Base-by-base conservation (phyloP, 1,284 basidiomycete genomes). In the Malassezia obtusa region DNA sequence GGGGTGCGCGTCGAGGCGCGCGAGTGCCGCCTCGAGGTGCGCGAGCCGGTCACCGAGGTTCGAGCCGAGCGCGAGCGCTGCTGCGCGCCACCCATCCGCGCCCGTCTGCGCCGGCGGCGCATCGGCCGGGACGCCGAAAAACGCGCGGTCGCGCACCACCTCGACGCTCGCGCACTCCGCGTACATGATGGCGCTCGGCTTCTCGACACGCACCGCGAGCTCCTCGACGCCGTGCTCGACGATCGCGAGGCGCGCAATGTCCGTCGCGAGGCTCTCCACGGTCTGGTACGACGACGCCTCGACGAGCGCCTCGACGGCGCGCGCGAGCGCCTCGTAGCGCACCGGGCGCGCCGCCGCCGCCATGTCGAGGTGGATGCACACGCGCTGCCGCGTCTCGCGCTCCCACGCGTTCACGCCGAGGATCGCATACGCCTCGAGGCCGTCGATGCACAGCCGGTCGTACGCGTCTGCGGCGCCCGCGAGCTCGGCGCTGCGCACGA, bases 11-110 rank as follows among this genome's bases (percentile, higher is more conserved):
- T 59, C 33, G 51, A 73, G 54, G 62, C 5, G 68, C 83, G 83
- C 2, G 84, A 77, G 25, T 80, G 89, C 88, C 25, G 78, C 76
- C 62, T 87, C 83, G 57, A 96, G 85, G 69, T 94, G 85, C n/a
- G 79, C 79, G 49, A 89, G 84, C 3, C 86, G 79, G 74, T 94
- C 88, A 1, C 89, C 90, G 0, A 95, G 78, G 68, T 96, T 96
- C 1, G 89, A 87, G 0, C 91, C 92, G 2, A 96, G 75, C 0
- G 88, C 88, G 39, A 96, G 79, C 5, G 83, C 83, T 4, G 79
- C 83, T 1, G 75, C 46, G 50, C 75, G 69, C 59, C 33, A 36
- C 64, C 19, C 49, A 52, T 28, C 53, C 47, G 7, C 58, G n/a
- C n/a, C n/a, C n/a, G n/a, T n/a, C n/a, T n/a, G n/a, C 49, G 17